Evolutionary conservation across 2,329 filamentous ascomycete genomes (phyloP).

Genomic region (Hymenoscyphus scutula): DNA sequence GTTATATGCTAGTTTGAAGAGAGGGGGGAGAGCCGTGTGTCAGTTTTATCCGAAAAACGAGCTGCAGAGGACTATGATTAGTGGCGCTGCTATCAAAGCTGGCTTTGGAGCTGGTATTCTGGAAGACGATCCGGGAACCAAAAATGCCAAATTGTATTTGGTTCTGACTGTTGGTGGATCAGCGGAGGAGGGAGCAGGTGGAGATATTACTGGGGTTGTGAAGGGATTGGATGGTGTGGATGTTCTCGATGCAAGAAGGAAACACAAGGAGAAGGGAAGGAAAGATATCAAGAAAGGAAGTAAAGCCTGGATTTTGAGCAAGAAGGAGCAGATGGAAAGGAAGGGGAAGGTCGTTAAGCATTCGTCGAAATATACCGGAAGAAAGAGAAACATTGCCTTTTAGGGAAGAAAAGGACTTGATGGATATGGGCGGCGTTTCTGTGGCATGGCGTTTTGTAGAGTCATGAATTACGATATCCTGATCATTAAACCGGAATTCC

Average conservation of each 20-base stretch:
- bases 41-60: conserved; percentile 99
- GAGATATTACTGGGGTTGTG: conserved; percentile 89
- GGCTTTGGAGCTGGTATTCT: conserved; percentile 93
- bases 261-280: conserved; percentile 43
- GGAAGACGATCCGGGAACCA: conserved; percentile 94
- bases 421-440: conserved; percentile 3
- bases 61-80: conserved; percentile 87
- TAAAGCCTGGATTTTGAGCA: conserved; percentile 79
- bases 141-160: conserved; percentile 94
- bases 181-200: conserved; percentile 49
- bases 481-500: not conserved
- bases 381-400: conserved; percentile 79
- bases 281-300: conserved; percentile 72
- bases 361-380: conserved; percentile 88
- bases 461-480: conserved; percentile 7
- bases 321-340: conserved; percentile 89
- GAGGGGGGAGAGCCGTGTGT: conserved; percentile 87
- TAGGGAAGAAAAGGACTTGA: conserved; percentile 41
- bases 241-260: conserved; percentile 51
- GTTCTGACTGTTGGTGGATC: conserved; percentile 82
- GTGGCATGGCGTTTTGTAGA: conserved; percentile 4
- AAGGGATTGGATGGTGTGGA: conserved; percentile 86
- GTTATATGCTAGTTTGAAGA: conserved; percentile 76
- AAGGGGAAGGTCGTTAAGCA: conserved; percentile 95
- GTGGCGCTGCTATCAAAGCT: conserved; percentile 82